Conservation (phyloP, 345 rosid genomes). For the Pistacia atlantica region DNA sequence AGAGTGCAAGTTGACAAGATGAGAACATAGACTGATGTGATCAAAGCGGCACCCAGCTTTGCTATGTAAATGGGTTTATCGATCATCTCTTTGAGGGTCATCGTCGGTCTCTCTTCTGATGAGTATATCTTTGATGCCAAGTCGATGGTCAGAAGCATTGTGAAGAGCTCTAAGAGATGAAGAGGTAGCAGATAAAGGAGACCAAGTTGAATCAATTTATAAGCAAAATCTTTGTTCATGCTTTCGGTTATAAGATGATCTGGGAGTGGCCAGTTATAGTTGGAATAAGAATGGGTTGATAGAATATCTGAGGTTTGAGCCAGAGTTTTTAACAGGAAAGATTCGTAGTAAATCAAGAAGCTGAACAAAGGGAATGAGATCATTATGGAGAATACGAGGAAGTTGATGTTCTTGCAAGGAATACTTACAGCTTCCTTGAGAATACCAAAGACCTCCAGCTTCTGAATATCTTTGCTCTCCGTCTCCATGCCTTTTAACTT, state of each 20-base stretch:
- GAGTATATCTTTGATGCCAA: conserved; percentile 15
- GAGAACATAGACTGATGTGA: conserved; percentile 21
- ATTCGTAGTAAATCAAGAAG: conserved; percentile 29
- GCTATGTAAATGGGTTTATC: neutral
- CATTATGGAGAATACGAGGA: conserved; percentile 19
- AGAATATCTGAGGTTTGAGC: conserved; percentile 4
- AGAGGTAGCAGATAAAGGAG: conserved; percentile 27
- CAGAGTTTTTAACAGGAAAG: conserved; percentile 24
- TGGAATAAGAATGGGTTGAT: neutral
- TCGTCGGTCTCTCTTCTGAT: conserved; percentile 9
- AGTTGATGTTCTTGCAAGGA: conserved; percentile 12
- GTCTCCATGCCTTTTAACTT: neutral
- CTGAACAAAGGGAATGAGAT: conserved; percentile 27
- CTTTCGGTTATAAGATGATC: neutral
- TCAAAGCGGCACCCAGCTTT: neutral
- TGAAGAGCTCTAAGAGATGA: conserved; percentile 32
- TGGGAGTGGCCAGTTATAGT: conserved; percentile 2
- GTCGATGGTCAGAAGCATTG: neutral
- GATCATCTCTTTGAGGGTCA: conserved; percentile 19
- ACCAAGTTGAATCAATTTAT: conserved; percentile 11
- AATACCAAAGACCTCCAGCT: conserved; percentile 13
- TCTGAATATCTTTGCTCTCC: neutral
- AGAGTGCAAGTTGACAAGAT: conserved; percentile 22
- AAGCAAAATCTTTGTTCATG: neutral
- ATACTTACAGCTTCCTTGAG: conserved; percentile 25